Percentiles rank a stretch among this genome's conserved stretches.
Evolutionary conservation across 2,329 filamentous ascomycete genomes (phyloP).

Genomic region (Xylariaceae sp.): DNA sequence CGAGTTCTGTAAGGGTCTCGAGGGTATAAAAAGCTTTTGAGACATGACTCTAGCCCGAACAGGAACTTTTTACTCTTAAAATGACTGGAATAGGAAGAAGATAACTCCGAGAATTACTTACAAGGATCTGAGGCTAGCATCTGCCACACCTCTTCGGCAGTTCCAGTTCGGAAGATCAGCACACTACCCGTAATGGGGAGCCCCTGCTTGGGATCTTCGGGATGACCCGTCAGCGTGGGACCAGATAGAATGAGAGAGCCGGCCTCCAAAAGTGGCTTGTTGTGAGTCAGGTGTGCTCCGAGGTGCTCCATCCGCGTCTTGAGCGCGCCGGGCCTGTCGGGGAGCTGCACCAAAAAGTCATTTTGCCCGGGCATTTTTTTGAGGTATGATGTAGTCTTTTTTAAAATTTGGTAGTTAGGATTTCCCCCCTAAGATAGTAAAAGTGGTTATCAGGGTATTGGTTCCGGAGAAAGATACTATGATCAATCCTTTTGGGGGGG

Average conservation of each 20-base stretch:
- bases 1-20: too few relatives aligned
- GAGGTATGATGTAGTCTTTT: neutral
- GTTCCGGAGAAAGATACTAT: neutral
- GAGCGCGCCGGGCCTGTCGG: constrained; percentile 26
- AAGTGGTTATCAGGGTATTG: neutral
- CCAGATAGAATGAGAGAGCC: constrained; percentile 32
- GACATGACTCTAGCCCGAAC: too few relatives aligned
- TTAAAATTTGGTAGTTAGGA: neutral
- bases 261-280: constrained; percentile 28
- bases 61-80: too few relatives aligned
- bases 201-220: constrained; percentile 18
- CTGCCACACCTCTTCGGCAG: constrained; percentile 28
- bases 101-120: too few relatives aligned
- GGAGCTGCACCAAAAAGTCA: constrained; percentile 33
- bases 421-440: too few relatives aligned
- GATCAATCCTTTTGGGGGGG: neutral
- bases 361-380: constrained; percentile 17
- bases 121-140: constrained; percentile 26
- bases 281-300: constrained; percentile 27
- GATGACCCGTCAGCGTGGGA: constrained; percentile 28
- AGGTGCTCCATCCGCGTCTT: constrained; percentile 26
- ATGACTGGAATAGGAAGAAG: too few relatives aligned
- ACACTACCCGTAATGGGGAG: constrained; percentile 32
- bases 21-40: too few relatives aligned
- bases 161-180: constrained; percentile 26